Base-by-base conservation (phyloP, 495 filamentous ascomycete genomes). In the Aspergillus wentii region DNA sequence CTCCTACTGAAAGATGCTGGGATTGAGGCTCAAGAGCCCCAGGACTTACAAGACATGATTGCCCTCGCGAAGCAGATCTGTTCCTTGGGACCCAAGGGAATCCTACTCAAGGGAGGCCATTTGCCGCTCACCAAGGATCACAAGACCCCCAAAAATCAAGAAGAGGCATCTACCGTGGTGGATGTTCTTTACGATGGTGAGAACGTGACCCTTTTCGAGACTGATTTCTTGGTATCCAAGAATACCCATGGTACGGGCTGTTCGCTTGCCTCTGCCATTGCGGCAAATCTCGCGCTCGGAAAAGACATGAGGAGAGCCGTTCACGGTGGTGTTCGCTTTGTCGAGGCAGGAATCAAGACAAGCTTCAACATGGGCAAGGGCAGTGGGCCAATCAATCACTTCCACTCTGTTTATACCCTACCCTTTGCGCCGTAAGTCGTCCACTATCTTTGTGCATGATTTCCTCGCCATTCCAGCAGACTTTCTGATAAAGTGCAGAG, bases 231-330 rank as follows among this genome's bases (percentile, higher is more conserved):
- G 16, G 56, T 72, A 2, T 83, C 82, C 4, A 83, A 71, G 43
- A 89, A 92, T 45, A 98, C 92, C 2, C 92, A 98, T 60, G 92
- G 92, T 3, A 98, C 92, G 5, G 92, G 92, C 14, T 98, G 92
- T 52, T 92, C 88, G 10, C 76, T 98, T 37, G 92, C 92, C 35
- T 95, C 88, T 31, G 88, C 91, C 7, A 94, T 97, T 55, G 86
- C 91, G 8, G 88, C 81, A 13, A 90, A 94, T 47, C 66, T 97
- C 13, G 83, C 87, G 10, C 64, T 85, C 13, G 79, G 85, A 1
- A 74, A 71, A 18, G 57, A 65, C 21, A 57, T 90, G 23, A 55
- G 70, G 1, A 53, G 72, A 29, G 85, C 89, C 4, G 85, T 94
- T 15, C 75, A 72, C 39, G 62, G 63, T 22, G 88, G 81, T 2